Conservation (phyloP, 345 rosid genomes). For the Abelmoschus esculentus region DNA sequence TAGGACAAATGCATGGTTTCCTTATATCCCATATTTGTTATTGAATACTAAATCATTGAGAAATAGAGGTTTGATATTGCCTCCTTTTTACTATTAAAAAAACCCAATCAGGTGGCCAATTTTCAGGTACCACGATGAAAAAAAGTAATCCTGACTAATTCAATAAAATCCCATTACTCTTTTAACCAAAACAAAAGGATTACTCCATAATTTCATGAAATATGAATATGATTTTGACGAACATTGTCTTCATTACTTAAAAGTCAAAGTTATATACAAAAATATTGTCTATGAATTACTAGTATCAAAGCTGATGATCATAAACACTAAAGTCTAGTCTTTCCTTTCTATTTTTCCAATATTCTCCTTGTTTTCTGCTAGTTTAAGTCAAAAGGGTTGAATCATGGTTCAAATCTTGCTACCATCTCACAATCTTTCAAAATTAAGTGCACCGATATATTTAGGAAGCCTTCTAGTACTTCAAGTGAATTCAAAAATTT, state of each 20-base stretch:
- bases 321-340: too few relatives aligned
- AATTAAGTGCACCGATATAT: not conserved
- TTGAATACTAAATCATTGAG: not conserved
- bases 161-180: not conserved
- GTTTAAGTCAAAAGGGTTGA: not conserved
- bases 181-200: not conserved
- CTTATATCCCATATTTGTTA: not conserved
- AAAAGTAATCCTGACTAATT: not conserved
- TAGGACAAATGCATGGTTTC: not conserved
- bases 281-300: not conserved
- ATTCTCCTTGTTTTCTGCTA: not conserved
- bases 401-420: not conserved
- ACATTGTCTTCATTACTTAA: not conserved
- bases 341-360: not conserved
- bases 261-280: not conserved
- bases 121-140: not conserved
- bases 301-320: not conserved
- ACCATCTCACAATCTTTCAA: not conserved
- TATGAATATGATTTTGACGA: not conserved
- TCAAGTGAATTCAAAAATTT: not conserved
- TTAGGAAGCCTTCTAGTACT: not conserved
- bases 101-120: not conserved
- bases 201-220: not conserved
- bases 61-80: not conserved
- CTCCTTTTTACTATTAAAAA: not conserved